Evolutionary conservation across 2,329 filamentous ascomycete genomes (phyloP), one percentile per base, ranked within the genome.

Genomic region (Verticillium isaacii): DNA sequence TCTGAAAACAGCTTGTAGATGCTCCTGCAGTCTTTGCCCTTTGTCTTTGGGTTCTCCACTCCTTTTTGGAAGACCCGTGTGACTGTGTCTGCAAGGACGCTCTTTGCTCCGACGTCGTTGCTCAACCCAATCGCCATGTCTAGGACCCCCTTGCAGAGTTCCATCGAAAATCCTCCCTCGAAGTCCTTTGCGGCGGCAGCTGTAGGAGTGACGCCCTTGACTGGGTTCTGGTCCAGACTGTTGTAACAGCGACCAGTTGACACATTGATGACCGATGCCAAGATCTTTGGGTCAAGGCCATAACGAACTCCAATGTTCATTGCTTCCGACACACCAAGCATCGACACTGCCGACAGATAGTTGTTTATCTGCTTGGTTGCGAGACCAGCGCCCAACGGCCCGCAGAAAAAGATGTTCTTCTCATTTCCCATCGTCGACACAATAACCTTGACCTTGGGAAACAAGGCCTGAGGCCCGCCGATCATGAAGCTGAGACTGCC

Each of bases 401-500:
- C 64, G 55, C 66, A 67, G 15, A 60, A 56, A 23, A 62, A 66
- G 39, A 67, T 62, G 4, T 54, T 63, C 6, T 60, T 23, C 45
- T 52, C n/a, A 12, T 23, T 59, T 6, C 58, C 58, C 39, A 59
- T 52, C 39, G 52, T 36, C 9, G 34, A 25, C 17, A 58, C n/a
- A 17, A 59, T 55, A 17, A 32, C 15, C 5, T 32, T 34, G 25
- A 59, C 50, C 5, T 25, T 19, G 32, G 32, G 29, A 14, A 59
- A 62, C 12, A 56, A 57, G 2, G 36, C 23, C 9, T 34, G 11
- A 1, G 52, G 32, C 12, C 64, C 39, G 1, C 66, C 64, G 3
- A 66, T 61, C 66, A 66, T 66, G 29, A 67, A 64, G 3, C 65
- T 65, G 1, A 67, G 37, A 1, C 57, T 66, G 7, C 64, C 65